These are phyloP conservation scores for Cichorium intybus DNA, from an alignment of 140 eudicot genomes.

Conservation along the genomic window DNA sequence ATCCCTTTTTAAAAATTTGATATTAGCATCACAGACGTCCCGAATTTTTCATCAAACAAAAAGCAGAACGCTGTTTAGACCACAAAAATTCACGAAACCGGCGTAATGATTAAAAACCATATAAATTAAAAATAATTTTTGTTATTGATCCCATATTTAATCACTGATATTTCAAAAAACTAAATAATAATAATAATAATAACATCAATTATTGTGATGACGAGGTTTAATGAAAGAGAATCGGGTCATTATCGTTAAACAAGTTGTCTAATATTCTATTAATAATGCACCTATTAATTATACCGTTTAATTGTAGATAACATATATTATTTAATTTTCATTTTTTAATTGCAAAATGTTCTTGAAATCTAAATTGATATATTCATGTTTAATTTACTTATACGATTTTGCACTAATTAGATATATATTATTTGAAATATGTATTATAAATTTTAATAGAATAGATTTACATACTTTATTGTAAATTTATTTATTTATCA, in stretches of 20 bases:
- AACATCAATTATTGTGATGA: conserved; percentile 2
- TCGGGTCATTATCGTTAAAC: conserved; percentile 5
- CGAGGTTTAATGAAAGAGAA: conserved; percentile 4
- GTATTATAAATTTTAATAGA: not conserved
- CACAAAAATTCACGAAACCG: not conserved
- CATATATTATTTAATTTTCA: too few relatives aligned
- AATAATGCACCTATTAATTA: not conserved
- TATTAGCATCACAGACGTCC: not conserved
- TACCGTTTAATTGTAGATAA: not conserved
- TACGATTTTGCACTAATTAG: not conserved
- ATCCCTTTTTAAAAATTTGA: too few relatives aligned
- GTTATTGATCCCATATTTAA: not conserved
- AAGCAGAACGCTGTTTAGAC: not conserved
- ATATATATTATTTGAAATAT: not conserved
- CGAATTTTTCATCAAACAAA: not conserved
- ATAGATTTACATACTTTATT: not conserved
- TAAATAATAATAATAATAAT: not conserved
- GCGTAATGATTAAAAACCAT: not conserved
- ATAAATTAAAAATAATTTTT: too few relatives aligned
- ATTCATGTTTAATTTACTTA: not conserved
- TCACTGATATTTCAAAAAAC: too few relatives aligned
- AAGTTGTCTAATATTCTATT: conserved; percentile 12
- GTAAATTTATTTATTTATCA: too few relatives aligned
- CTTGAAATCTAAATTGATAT: not conserved
- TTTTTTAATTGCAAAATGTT: not conserved